These are phyloP conservation scores for Hypomyces rosellus DNA, from an alignment of 2,329 filamentous ascomycete genomes.

Conservation along the genomic window DNA sequence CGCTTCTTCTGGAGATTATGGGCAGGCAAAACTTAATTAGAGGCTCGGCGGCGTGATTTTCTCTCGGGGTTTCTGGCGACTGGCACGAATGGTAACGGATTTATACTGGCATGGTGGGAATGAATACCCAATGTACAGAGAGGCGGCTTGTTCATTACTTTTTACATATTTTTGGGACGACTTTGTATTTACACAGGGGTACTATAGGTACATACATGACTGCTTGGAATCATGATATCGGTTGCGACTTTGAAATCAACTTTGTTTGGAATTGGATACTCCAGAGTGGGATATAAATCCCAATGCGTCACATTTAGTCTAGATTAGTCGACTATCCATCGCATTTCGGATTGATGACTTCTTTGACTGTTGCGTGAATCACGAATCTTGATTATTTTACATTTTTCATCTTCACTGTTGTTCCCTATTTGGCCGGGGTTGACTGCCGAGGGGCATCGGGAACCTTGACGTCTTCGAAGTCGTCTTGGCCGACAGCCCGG, in stretches of 20 bases:
- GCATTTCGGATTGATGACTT: no score
- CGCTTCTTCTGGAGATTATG: slow-evolving; percentile 4
- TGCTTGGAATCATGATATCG: slow-evolving; percentile 3
- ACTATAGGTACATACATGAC: background rate
- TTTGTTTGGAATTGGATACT: background rate
- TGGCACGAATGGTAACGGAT: slow-evolving; percentile 5
- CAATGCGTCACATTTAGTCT: background rate
- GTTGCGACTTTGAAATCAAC: background rate
- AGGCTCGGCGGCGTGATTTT: slow-evolving; percentile 8
- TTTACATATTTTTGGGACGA: background rate
- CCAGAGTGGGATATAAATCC: background rate
- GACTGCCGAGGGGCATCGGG: slow-evolving; percentile 61
- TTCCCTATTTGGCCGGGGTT: slow-evolving; percentile 27
- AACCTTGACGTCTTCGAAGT: slow-evolving; percentile 92
- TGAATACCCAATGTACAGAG: slow-evolving; percentile 4
- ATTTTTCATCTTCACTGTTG: no score
- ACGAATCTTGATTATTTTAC: no score
- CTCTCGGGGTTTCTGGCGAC: slow-evolving; percentile 3
- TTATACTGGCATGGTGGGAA: slow-evolving; percentile 7
- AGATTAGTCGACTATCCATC: no score
- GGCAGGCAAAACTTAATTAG: slow-evolving; percentile 8
- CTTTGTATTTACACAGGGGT: slow-evolving; percentile 1
- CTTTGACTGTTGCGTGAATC: no score
- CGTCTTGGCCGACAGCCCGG: slow-evolving; percentile 84
- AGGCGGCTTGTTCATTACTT: slow-evolving; percentile 5